Conservation (phyloP, 1,139 yeast genomes). For the Hansenula anomala region DNA sequence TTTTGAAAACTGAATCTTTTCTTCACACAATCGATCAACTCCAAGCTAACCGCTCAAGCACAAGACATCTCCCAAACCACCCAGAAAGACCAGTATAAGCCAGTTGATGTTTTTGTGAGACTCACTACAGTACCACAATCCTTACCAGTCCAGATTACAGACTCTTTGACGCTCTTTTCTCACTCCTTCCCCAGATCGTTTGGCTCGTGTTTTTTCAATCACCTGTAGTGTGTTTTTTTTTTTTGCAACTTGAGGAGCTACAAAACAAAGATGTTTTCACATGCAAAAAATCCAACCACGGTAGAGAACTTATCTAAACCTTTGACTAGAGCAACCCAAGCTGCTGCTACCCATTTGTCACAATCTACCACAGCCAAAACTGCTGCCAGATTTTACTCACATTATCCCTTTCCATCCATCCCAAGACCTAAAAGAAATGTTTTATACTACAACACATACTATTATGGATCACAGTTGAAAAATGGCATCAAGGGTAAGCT, state of each 20-base stretch:
- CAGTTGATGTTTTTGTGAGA: too few species aligned
- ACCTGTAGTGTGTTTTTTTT: not conserved
- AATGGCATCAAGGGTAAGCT: constrained; percentile 22
- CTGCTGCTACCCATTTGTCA: constrained; percentile 10
- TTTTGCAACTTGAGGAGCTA: too few species aligned
- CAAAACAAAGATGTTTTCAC: constrained; percentile 22
- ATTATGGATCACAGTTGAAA: constrained; percentile 24
- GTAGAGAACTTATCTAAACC: constrained; percentile 14
- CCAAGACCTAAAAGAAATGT: constrained; percentile 62
- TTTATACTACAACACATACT: constrained; percentile 48
- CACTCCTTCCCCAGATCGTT: too few species aligned
- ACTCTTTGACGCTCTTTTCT: too few species aligned
- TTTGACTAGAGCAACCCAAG: constrained; percentile 21
- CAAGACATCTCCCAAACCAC: too few species aligned
- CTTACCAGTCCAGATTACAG: too few species aligned
- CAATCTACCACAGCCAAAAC: constrained; percentile 5
- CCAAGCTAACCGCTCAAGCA: too few species aligned
- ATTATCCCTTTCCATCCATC: constrained; percentile 50
- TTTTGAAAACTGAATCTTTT: not conserved
- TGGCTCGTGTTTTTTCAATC: not conserved
- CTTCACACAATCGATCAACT: not conserved
- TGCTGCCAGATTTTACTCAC: constrained; percentile 16
- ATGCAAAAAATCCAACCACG: constrained; percentile 11
- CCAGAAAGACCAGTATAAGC: too few species aligned
- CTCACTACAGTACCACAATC: too few species aligned